These are phyloP conservation scores for Haberlea rhodopensis DNA, from an alignment of 257 asterid genomes.

Conservation along the genomic window DNA sequence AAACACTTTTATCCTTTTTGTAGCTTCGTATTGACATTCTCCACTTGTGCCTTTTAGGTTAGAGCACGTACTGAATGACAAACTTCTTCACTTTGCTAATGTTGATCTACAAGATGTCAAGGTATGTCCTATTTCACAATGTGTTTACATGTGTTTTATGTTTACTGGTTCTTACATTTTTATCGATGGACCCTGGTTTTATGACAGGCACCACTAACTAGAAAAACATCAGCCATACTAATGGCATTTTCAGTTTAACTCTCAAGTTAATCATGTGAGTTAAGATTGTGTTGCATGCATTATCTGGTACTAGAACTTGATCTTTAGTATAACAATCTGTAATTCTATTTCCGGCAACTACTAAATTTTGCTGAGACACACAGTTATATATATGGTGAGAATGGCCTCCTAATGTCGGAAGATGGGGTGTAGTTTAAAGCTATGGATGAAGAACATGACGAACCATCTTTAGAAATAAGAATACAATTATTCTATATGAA, in stretches of 20 bases:
- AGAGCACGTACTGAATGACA: constrained; percentile 68
- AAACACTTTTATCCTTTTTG: constrained; percentile 5
- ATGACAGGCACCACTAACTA: background rate
- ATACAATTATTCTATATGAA: background rate
- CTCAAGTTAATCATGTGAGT: constrained; percentile 11
- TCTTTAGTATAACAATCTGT: too few species aligned
- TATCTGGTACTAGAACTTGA: too few species aligned
- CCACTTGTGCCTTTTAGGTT: constrained; percentile 49
- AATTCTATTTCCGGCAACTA: too few species aligned
- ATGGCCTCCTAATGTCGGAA: background rate
- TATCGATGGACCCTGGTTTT: background rate
- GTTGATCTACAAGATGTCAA: constrained; percentile 86
- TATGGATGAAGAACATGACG: background rate
- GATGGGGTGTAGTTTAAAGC: background rate
- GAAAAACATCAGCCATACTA: background rate
- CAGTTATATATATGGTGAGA: background rate
- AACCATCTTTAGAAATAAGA: background rate
- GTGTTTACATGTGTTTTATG: constrained; percentile 9
- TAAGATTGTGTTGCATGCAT: constrained; percentile 8
- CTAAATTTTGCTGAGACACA: background rate
- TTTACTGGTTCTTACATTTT: background rate
- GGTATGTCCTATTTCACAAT: too few species aligned
- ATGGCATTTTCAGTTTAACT: constrained; percentile 11
- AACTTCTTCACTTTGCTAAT: constrained; percentile 61
- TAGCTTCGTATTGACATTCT: constrained; percentile 26